Evolutionary conservation across 2,329 filamentous ascomycete species (phyloP).

Genomic region (Verticillium alfalfae): DNA sequence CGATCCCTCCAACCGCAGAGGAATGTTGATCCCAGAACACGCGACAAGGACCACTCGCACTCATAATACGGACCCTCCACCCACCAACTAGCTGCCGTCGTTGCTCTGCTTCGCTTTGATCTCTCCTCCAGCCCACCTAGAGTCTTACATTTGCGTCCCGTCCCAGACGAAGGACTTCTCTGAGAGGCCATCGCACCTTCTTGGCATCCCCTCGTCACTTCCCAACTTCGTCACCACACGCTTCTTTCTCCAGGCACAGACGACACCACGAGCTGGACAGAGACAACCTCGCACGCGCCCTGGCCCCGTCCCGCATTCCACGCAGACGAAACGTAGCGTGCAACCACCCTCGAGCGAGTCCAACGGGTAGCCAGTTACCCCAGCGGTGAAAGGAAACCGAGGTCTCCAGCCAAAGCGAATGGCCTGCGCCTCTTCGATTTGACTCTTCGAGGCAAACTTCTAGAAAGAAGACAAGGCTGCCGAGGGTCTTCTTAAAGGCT

Average conservation of each 20-base stretch:
- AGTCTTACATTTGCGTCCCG: background rate
- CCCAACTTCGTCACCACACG: background rate
- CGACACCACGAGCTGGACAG: background rate
- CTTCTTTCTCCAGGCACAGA: background rate
- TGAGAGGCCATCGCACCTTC: background rate
- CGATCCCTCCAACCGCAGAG: background rate
- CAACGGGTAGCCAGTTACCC: background rate
- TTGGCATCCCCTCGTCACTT: background rate
- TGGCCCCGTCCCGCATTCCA: background rate
- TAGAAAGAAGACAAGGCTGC: background rate
- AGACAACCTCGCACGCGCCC: background rate
- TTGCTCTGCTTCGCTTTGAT: background rate
- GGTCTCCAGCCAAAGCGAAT: background rate
- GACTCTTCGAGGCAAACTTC: background rate
- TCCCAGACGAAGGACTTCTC: background rate
- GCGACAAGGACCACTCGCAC: background rate
- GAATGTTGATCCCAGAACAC: background rate
- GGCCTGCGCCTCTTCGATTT: background rate
- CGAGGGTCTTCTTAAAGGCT: background rate
- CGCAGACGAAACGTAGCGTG: background rate
- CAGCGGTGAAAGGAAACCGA: background rate
- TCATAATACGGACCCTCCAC: background rate
- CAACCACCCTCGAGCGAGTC: background rate
- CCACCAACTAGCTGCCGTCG: background rate
- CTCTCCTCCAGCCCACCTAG: background rate